Conservation (phyloP, 2,329 filamentous ascomycete genomes). For the Scedosporium aurantiacum region DNA sequence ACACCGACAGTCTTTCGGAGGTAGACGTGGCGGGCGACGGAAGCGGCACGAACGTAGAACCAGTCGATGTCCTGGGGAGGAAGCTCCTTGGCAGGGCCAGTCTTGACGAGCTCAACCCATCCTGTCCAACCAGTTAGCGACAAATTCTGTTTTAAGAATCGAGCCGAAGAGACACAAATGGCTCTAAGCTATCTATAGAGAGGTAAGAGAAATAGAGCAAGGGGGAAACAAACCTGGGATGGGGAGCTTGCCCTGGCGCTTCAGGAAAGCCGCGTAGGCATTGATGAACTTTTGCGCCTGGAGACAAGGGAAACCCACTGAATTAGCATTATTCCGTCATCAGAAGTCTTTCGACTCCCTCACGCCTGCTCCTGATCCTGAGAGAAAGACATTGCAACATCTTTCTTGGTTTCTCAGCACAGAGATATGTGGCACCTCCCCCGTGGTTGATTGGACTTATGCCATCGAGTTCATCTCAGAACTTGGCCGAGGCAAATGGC, state of each 20-base stretch:
- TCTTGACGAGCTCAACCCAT: constrained; percentile 99
- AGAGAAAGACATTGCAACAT: constrained; percentile 13
- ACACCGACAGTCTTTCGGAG: constrained; percentile 99
- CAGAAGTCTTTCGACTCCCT: constrained; percentile 64
- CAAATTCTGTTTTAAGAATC: not conserved
- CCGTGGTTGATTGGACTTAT: constrained; percentile 12
- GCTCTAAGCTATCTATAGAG: constrained; percentile 6
- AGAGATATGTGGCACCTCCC: constrained; percentile 4
- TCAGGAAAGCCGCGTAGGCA: constrained; percentile 79
- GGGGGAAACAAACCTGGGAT: constrained; percentile 60
- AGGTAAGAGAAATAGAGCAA: not conserved
- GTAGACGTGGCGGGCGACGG: constrained; percentile 97
- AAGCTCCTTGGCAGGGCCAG: constrained; percentile 89
- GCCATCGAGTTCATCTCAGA: constrained; percentile 1
- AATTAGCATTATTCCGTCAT: constrained; percentile 65
- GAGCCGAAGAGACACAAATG: no score
- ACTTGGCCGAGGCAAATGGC: not conserved
- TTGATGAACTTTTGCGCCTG: constrained; percentile 84
- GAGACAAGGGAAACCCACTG: constrained; percentile 26
- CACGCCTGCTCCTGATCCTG: constrained; percentile 49
- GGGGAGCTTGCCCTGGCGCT: constrained; percentile 87
- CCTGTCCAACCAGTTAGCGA: constrained; percentile 37
- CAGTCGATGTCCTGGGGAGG: constrained; percentile 97
- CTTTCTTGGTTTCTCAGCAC: not conserved
- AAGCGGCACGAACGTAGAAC: constrained; percentile 84